Percentiles rank a stretch among this genome's conserved stretches.
phyloP scores from a whole-genome alignment of 2,329 filamentous ascomycete genomes.

The Hypoxylon sp. region DNA sequence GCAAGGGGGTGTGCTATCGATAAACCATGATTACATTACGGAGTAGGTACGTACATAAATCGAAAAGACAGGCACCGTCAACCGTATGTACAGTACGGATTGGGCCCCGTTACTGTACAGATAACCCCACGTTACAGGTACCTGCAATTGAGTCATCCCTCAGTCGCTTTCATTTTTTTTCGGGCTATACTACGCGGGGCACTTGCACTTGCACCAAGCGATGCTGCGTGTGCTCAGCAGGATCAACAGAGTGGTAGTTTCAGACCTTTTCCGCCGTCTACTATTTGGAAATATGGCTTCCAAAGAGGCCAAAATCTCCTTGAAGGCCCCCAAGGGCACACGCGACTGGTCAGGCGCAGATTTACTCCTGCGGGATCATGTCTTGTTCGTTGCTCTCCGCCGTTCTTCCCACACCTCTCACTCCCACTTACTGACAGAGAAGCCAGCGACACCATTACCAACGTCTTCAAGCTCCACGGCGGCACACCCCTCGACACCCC shows the following conservation, averaged over 20 bases:
- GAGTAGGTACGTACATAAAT: neutral
- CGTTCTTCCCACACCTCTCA: neutral
- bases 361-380: slow-evolving; percentile 46
- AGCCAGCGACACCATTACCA: slow-evolving; percentile 66
- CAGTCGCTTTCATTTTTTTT: slow-evolving; percentile 31
- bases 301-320: slow-evolving; percentile 36
- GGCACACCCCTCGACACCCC: slow-evolving; percentile 83
- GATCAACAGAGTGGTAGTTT: slow-evolving; percentile 33
- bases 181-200: slow-evolving; percentile 29
- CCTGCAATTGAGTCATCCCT: slow-evolving; percentile 38
- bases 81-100: neutral
- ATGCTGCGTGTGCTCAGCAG: slow-evolving; percentile 36
- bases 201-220: slow-evolving; percentile 18
- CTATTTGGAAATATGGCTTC: slow-evolving; percentile 36
- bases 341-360: slow-evolving; percentile 47
- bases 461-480: slow-evolving; percentile 87
- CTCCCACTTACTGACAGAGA: slow-evolving; percentile 6
- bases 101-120: slow-evolving; percentile 16
- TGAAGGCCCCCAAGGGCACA: slow-evolving; percentile 49
- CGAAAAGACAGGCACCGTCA: neutral
- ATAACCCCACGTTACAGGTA: slow-evolving; percentile 26
- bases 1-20: neutral
- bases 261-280: slow-evolving; percentile 11
- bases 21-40: too few species aligned
- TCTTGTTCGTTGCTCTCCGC: slow-evolving; percentile 41